These are phyloP conservation scores for Chlorella sp. DNA, from an alignment of 139 green algal species.

Conservation along the genomic window DNA sequence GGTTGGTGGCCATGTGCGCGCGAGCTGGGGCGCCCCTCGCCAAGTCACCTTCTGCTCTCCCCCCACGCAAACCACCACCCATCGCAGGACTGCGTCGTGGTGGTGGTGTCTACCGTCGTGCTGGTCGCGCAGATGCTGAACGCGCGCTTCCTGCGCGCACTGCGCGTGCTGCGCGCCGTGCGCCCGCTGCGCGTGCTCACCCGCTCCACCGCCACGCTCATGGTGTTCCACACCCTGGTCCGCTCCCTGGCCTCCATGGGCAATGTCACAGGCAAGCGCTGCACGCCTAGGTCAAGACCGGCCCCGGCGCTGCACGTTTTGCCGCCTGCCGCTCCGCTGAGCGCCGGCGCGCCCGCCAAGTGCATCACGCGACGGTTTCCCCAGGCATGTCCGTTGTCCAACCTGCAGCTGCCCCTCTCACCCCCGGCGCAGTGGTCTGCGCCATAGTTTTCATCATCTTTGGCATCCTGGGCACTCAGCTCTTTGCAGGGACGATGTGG, in stretches of 20 bases:
- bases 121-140: conserved; percentile 20
- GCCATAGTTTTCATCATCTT: conserved; percentile 85
- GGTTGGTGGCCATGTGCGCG: neutral
- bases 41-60: neutral
- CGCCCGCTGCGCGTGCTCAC: conserved; percentile 53
- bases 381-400: too few species aligned
- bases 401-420: too few species aligned
- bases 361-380: too few species aligned
- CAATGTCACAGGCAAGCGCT: conserved; percentile 57
- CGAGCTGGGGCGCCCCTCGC: neutral
- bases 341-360: too few species aligned
- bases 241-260: conserved; percentile 69
- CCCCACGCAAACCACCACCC: neutral
- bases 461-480: conserved; percentile 83
- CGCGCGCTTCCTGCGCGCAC: conserved; percentile 40
- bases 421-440: conserved; percentile 54
- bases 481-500: conserved; percentile 66
- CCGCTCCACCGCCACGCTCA: conserved; percentile 21
- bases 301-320: too few species aligned
- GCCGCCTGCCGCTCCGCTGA: too few species aligned
- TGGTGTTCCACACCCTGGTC: conserved; percentile 80
- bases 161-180: conserved; percentile 70
- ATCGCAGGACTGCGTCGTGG: conserved; percentile 77
- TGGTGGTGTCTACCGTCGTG: conserved; percentile 55
- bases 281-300: too few species aligned